Percentiles rank a stretch among this genome's conserved stretches.
These are phyloP conservation scores for Colletotrichum sublineola DNA, from an alignment of 2,329 filamentous ascomycete species.

Conservation along the genomic window DNA sequence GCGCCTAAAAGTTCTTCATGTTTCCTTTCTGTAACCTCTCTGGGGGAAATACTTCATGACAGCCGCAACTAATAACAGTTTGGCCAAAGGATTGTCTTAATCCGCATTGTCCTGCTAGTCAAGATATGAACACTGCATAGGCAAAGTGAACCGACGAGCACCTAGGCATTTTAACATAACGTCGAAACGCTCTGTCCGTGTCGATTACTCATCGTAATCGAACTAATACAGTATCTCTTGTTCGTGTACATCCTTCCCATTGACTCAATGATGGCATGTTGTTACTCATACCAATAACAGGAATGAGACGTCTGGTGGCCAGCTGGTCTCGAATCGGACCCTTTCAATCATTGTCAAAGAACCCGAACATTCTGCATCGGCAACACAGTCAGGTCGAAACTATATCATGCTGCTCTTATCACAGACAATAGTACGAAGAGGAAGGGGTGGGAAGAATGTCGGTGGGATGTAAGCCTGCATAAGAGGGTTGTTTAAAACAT, in stretches of 20 bases:
- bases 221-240: neutral
- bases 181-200: neutral
- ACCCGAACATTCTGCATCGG: neutral
- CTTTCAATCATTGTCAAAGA: neutral
- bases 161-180: neutral
- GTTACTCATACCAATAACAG: neutral
- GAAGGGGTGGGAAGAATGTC: neutral
- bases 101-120: too few species aligned
- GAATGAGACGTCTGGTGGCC: neutral
- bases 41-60: too few species aligned
- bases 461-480: too few species aligned
- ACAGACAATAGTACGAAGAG: neutral
- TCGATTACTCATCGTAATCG: neutral
- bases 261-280: neutral
- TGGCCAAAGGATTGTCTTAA: too few species aligned
- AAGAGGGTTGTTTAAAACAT: neutral
- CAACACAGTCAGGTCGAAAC: neutral
- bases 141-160: neutral
- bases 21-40: too few species aligned
- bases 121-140: neutral
- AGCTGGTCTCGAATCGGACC: neutral
- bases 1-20: too few species aligned
- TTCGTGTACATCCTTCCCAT: neutral
- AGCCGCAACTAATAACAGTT: too few species aligned
- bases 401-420: neutral